Base-by-base conservation (phyloP, 2,329 filamentous ascomycete species). In the Dactylonectria estremocensis region DNA sequence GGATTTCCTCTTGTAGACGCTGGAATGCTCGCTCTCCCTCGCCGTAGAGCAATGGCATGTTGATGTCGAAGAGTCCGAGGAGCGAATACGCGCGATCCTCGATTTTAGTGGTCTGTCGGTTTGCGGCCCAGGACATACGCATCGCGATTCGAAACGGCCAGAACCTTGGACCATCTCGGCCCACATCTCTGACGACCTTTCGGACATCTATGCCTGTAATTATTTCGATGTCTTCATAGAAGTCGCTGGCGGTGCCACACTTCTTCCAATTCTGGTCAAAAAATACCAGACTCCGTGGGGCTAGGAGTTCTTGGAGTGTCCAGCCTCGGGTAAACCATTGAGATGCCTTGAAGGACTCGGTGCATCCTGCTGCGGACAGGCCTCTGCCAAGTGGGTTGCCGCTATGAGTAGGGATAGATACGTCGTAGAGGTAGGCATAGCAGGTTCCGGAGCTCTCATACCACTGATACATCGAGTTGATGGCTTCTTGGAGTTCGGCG, bases 11-110 rank as follows among this genome's bases (percentile, higher is more conserved):
- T 22, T 77, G 75, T 1, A 78, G 61, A 8, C 76, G 61, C 14
- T 56, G 37, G 33, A 77, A 78, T 10, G 74, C 73, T 33, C 59
- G 50, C 4, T 53, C 57, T 1, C 74, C 58, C 35, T 80, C 78
- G 18, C 77, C 77, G 45, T 79, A 79, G 9, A 61, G 40, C 9
- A 79, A 64, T 1, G 78, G 73, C 70, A 80, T 77, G 20, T 69
- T 74, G 1, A 80, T 61, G 14, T 67, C 70, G n/a, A 79, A 78
- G 5, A 79, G 55, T 0, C 78, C 78, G 2, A 79, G 61, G 0
- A 80, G 59, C 9, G 70, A 76, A 45, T 78, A 80, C 0, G 77
- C 75, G 2, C 57, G 35, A 50, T 80, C 76, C 58, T 78, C 71
- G 37, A 58, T 18, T 14, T 72, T 69, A 1, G 65, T 77, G 2